These are phyloP conservation scores for Monosporascus sp. DNA, from an alignment of 2,329 filamentous ascomycete species.

Conservation along the genomic window DNA sequence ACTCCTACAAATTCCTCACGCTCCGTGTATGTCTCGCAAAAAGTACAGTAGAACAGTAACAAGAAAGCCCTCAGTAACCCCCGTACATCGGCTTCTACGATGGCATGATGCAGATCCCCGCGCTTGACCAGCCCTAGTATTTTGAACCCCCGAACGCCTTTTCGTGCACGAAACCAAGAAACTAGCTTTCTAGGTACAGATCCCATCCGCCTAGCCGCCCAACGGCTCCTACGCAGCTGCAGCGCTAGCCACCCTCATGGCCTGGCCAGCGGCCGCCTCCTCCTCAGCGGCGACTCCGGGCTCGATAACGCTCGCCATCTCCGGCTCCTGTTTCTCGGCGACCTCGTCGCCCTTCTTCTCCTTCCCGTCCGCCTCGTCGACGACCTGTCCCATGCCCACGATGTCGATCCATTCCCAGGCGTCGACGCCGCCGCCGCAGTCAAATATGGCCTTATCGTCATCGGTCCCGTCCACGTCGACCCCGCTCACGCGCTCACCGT, in stretches of 20 bases:
- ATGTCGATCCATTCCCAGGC: constrained; percentile 50
- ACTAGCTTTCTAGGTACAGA: background rate
- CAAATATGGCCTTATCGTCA: constrained; percentile 48
- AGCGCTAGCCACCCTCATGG: background rate
- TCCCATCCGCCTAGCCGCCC: background rate
- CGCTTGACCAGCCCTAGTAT: too few species aligned
- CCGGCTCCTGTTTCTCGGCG: constrained; percentile 23
- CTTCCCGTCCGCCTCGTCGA: constrained; percentile 11
- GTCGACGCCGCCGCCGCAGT: constrained; percentile 36
- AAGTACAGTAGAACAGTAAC: too few species aligned
- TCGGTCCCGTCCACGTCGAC: constrained; percentile 31
- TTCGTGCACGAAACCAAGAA: background rate
- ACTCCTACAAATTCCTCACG: too few species aligned
- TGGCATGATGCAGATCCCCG: too few species aligned
- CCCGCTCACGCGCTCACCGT: constrained; percentile 27
- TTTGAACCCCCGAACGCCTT: too few species aligned
- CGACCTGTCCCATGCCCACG: constrained; percentile 39
- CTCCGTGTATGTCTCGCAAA: too few species aligned
- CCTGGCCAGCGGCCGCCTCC: background rate
- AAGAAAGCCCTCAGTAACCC: too few species aligned
- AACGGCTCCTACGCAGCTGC: background rate
- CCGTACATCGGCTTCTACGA: too few species aligned
- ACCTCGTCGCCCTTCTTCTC: constrained; percentile 11
- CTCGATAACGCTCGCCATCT: constrained; percentile 32
- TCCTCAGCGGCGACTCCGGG: constrained; percentile 11